Evolutionary conservation across 2,329 filamentous ascomycete species (phyloP).

Genomic region (Cytospora paraplurivora): DNA sequence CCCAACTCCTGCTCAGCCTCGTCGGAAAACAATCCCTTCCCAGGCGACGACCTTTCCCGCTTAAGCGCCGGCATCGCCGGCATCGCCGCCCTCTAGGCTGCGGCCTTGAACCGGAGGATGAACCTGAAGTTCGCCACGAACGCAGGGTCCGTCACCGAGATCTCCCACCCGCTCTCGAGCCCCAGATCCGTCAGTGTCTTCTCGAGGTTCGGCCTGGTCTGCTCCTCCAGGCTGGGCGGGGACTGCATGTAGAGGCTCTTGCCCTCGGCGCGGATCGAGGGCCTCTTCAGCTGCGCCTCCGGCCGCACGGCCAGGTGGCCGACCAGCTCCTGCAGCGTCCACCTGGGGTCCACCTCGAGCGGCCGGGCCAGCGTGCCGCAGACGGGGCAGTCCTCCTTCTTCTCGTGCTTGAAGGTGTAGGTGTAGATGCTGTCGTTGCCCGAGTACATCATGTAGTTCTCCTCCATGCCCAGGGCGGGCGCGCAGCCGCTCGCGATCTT

Average conservation of each 20-base stretch:
- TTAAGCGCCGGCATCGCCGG: slow-evolving; percentile 5
- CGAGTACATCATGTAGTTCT: slow-evolving; percentile 99
- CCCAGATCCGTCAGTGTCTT: slow-evolving; percentile 75
- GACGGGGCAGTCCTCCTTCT: slow-evolving; percentile 92
- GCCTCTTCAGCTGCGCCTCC: slow-evolving; percentile 92
- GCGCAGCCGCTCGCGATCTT: slow-evolving; percentile 87
- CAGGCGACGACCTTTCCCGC: not conserved
- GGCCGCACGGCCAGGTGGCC: slow-evolving; percentile 81
- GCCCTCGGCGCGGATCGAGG: slow-evolving; percentile 75
- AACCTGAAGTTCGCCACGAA: slow-evolving; percentile 71
- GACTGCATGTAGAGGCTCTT: slow-evolving; percentile 91
- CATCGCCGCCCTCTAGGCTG: slow-evolving; percentile 20
- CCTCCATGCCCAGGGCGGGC: slow-evolving; percentile 74
- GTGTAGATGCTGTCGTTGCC: slow-evolving; percentile 96
- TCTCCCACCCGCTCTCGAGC: slow-evolving; percentile 77
- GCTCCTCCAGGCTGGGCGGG: slow-evolving; percentile 78
- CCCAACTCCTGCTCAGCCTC: not conserved
- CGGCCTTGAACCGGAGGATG: slow-evolving; percentile 50
- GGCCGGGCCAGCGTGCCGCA: slow-evolving; percentile 83
- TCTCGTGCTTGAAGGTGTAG: slow-evolving; percentile 93
- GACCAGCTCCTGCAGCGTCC: slow-evolving; percentile 80
- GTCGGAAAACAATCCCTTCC: too few species aligned
- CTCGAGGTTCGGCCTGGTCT: slow-evolving; percentile 79
- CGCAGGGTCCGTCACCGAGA: slow-evolving; percentile 91
- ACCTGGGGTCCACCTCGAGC: slow-evolving; percentile 68